Base-by-base conservation (phyloP, 805 yeast species). In the Komagataella phaffii region DNA sequence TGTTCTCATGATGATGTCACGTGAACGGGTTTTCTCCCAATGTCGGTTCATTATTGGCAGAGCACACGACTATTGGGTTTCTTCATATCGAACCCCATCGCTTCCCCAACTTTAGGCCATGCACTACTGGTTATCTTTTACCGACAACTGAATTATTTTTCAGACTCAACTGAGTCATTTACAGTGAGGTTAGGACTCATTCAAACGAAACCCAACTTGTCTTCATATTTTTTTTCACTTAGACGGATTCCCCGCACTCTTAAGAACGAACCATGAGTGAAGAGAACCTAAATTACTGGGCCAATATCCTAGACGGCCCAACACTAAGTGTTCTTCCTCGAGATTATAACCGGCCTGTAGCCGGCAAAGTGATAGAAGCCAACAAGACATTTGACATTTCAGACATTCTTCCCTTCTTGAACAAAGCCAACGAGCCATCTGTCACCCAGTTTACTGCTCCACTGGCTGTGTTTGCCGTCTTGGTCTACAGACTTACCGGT, bases 261-360 rank as follows among this genome's bases (percentile, higher is more conserved):
- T 21, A 30, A 30, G 51, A 55, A 50, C 5, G 3, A 30, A 30
- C 40, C 40, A 30, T 30, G 40, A 30, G 40, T 14, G n/a, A 30
- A 30, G 56, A 55, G 40, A 59, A 63, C 50, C 56, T 76, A 53
- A 65, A 70, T n/a, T 69, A 70, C 62, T 88, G 96, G 95, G 71
- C 77, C 43, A 64, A 73, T 51, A 69, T 75, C 53, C 75, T 88
- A 66, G 84, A 83, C 58, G 83, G 77, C 59, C 90, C 96, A 50
- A 88, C 97, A 1, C 72, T 90, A 51, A 87, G 96, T 53, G 88
- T 84, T 43, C 73, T 91, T 51, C 97, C 98, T 14, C 84, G 85
- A 55, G 98, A 91, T 66, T 91, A 76, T 65, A 79, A 85, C 56
- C 80, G 85, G 61, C 95, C 96, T 1, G 68, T 81, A 18, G 79